Evolutionary conservation across 345 rosid genomes (phyloP).

Genomic region (Zanthoxylum bungeanum): DNA sequence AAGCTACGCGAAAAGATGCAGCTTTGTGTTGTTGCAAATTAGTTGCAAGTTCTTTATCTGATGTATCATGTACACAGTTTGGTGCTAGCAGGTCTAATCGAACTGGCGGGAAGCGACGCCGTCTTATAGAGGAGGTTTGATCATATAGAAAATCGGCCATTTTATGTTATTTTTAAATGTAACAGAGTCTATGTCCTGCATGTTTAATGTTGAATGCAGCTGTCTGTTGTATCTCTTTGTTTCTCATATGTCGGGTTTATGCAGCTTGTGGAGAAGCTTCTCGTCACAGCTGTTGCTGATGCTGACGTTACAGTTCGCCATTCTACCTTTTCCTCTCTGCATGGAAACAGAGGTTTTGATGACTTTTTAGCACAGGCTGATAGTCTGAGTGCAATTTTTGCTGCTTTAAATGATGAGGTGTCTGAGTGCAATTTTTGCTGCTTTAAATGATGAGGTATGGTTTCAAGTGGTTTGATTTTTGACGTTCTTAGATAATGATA

Average conservation of each 20-base stretch:
- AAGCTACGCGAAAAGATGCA: constrained; percentile 82
- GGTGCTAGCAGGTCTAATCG: constrained; percentile 72
- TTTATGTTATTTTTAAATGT: constrained; percentile 9
- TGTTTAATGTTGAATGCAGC: neutral
- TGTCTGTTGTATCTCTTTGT: neutral
- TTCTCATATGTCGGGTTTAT: constrained; percentile 23
- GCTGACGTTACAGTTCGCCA: constrained; percentile 93
- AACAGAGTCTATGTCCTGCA: neutral
- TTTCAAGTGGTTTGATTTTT: constrained; percentile 9
- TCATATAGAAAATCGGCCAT: neutral
- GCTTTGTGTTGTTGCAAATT: constrained; percentile 91
- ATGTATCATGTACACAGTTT: constrained; percentile 43
- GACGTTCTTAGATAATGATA: no score
- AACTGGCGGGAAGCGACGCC: constrained; percentile 73
- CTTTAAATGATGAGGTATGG: constrained; percentile 94
- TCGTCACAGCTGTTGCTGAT: constrained; percentile 91
- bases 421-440: no score
- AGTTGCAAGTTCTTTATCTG: constrained; percentile 78
- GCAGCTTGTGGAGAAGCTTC: constrained; percentile 99
- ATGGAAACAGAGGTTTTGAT: constrained; percentile 82
- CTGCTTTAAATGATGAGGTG: no score
- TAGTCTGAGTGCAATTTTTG: constrained; percentile 92
- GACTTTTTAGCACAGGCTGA: constrained; percentile 96
- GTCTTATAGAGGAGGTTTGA: constrained; percentile 87
- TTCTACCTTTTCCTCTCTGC: constrained; percentile 80